These are phyloP conservation scores for Candida ficus DNA, from an alignment of 805 yeast genomes.

Conservation along the genomic window DNA sequence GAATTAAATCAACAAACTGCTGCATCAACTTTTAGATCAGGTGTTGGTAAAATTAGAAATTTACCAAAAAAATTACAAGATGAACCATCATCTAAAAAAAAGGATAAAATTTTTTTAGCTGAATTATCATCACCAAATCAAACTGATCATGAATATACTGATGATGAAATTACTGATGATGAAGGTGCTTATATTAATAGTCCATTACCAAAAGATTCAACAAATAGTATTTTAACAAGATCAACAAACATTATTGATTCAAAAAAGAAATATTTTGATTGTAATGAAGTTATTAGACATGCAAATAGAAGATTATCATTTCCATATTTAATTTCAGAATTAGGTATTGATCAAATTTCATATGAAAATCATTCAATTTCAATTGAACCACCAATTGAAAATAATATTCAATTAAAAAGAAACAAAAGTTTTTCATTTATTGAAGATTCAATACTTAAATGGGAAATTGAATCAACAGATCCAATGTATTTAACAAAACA, in stretches of 20 bases:
- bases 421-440: conserved; percentile 33
- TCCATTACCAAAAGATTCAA: too few species aligned
- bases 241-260: background rate
- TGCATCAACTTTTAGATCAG: conserved; percentile 10
- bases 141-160: conserved; percentile 2
- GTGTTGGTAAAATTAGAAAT: conserved; percentile 18
- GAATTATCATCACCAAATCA: background rate
- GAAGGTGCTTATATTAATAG: background rate
- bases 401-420: conserved; percentile 21
- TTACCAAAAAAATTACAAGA: conserved; percentile 23
- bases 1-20: background rate
- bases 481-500: conserved; percentile 11
- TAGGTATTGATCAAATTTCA: conserved; percentile 16
- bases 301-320: conserved; percentile 35
- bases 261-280: conserved; percentile 1
- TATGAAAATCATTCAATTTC: conserved; percentile 17
- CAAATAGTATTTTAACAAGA: background rate
- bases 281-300: conserved; percentile 14
- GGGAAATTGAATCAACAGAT: conserved; percentile 11
- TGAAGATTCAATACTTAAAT: conserved; percentile 17
- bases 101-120: background rate
- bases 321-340: conserved; percentile 31
- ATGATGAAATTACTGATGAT: background rate
- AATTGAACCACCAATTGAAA: conserved; percentile 21
- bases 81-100: conserved; percentile 7